These are phyloP conservation scores for Musa acuminata DNA, from an alignment of 176 grass and related monocot species.

Conservation along the genomic window DNA sequence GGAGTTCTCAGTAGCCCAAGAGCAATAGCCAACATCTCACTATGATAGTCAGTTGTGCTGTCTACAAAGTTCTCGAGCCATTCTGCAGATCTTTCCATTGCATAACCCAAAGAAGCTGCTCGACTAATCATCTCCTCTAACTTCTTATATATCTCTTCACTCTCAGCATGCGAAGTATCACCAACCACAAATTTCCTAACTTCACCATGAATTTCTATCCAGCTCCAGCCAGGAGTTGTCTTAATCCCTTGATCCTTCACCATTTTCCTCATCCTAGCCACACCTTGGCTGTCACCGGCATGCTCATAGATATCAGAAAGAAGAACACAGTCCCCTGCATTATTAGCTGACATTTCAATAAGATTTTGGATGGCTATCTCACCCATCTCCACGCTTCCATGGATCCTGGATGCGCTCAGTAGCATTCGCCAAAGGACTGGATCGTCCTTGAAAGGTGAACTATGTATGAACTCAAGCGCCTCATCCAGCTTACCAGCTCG, in stretches of 20 bases:
- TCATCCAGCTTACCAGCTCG: conserved; percentile 10
- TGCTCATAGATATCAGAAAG: conserved; percentile 11
- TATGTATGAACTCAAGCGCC: conserved; percentile 5
- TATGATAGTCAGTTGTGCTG: not conserved
- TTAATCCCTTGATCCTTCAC: conserved; percentile 28
- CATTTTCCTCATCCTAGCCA: conserved; percentile 19
- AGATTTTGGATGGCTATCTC: conserved; percentile 11
- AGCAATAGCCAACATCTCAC: conserved; percentile 20
- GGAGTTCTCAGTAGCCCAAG: conserved; percentile 4
- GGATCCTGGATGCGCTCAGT: conserved; percentile 19
- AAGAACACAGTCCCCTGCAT: conserved; percentile 24
- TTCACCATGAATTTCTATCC: conserved; percentile 12
- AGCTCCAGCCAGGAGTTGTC: conserved; percentile 13
- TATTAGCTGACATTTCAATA: conserved; percentile 19
- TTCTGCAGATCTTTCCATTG: not conserved
- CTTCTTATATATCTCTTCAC: conserved; percentile 8
- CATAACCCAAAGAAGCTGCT: not conserved
- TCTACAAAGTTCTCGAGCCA: not conserved
- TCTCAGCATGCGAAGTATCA: conserved; percentile 8
- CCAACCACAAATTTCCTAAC: conserved; percentile 24
- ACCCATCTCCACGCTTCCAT: conserved; percentile 5
- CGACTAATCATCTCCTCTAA: conserved; percentile 11
- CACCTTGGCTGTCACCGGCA: conserved; percentile 3
- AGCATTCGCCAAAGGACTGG: conserved; percentile 20
- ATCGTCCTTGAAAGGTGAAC: conserved; percentile 9